A percentile compares a stretch with the other conserved stretches of the same genome.
These are phyloP conservation scores for Naganishia antarctica DNA, from an alignment of 768 basidiomycete species.

Conservation along the genomic window DNA sequence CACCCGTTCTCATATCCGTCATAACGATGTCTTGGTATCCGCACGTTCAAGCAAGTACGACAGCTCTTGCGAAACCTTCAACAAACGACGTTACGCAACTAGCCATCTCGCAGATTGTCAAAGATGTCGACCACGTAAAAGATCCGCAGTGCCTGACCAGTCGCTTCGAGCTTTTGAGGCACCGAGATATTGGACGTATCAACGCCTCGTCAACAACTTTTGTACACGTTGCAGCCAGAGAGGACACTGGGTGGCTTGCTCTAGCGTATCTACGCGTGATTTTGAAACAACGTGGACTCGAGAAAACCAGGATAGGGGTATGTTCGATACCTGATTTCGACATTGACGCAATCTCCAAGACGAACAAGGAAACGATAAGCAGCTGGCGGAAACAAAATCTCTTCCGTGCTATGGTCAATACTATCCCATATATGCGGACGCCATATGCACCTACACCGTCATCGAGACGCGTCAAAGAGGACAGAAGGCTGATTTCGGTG, in stretches of 20 bases:
- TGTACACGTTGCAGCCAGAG: constrained; percentile 7
- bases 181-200: not conserved
- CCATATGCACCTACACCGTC: not conserved
- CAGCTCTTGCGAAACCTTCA: not conserved
- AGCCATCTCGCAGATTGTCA: not conserved
- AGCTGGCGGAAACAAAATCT: constrained; percentile 15
- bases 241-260: constrained; percentile 38
- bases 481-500: not conserved
- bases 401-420: not conserved
- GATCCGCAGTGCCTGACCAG: constrained; percentile 14
- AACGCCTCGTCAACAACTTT: not conserved
- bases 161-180: constrained; percentile 10
- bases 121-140: not conserved
- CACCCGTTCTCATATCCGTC: constrained; percentile 1
- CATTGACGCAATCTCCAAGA: not conserved
- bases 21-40: constrained; percentile 7
- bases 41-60: not conserved
- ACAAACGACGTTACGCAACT: not conserved
- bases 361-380: not conserved
- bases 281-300: not conserved
- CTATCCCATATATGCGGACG: not conserved
- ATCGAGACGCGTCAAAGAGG: not conserved
- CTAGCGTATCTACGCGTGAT: constrained; percentile 60
- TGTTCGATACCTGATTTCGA: not conserved
- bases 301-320: not conserved